A percentile compares a stretch with the other conserved stretches of the same genome.
These are phyloP conservation scores for Panicum virgatum DNA, from an alignment of 202 grass and related monocot genomes.

Conservation along the genomic window DNA sequence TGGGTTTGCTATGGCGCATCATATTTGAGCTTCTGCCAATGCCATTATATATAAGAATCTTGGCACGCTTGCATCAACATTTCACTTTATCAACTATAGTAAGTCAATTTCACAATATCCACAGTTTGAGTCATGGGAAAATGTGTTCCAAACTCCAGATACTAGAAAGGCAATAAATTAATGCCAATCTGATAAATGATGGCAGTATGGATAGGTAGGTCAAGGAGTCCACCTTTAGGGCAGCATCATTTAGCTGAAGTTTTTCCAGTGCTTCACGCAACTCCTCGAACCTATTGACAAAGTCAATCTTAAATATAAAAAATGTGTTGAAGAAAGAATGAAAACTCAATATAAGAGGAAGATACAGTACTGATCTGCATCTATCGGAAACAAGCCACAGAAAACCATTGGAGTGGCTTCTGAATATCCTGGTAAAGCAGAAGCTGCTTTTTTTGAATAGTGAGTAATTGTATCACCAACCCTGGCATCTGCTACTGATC, in stretches of 20 bases:
- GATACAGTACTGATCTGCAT: slow-evolving; percentile 86
- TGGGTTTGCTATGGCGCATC: neutral
- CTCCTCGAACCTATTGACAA: slow-evolving; percentile 76
- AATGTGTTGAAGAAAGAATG: neutral
- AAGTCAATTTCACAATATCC: slow-evolving; percentile 26
- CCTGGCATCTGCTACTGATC: slow-evolving; percentile 94
- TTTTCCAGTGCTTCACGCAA: slow-evolving; percentile 91
- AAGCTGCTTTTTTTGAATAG: slow-evolving; percentile 68
- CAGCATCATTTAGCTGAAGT: slow-evolving; percentile 96
- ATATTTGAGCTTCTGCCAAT: neutral
- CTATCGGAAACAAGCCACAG: slow-evolving; percentile 93
- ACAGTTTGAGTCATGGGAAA: neutral
- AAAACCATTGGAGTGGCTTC: slow-evolving; percentile 98
- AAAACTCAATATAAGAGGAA: slow-evolving; percentile 35
- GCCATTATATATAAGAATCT: slow-evolving; percentile 6
- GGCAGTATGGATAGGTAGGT: slow-evolving; percentile 20
- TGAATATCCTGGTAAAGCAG: slow-evolving; percentile 85
- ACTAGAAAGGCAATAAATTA: neutral
- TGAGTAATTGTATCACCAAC: slow-evolving; percentile 97
- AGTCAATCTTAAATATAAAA: slow-evolving; percentile 24
- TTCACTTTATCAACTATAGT: slow-evolving; percentile 26
- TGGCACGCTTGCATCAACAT: slow-evolving; percentile 16
- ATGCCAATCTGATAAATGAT: slow-evolving; percentile 25
- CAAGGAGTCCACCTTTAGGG: slow-evolving; percentile 68
- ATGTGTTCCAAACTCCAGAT: neutral